phyloP scores from a whole-genome alignment of 768 basidiomycete species.

The Pulveroboletus frians region DNA sequence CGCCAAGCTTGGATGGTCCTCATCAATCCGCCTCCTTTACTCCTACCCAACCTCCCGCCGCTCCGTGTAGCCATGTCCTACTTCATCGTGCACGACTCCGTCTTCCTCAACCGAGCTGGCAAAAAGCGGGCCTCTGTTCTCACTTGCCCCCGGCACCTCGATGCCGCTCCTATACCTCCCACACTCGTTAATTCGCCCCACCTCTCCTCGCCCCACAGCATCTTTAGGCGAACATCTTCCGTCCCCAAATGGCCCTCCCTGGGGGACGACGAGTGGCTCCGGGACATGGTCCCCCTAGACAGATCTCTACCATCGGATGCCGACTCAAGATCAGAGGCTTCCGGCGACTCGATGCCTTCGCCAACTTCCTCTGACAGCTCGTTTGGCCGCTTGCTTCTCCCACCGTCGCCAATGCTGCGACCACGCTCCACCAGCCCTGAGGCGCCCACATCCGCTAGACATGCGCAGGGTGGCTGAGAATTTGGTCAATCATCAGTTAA shows the following conservation, averaged over 20 bases:
- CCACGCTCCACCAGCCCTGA: constrained; percentile 20
- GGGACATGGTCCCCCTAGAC: constrained; percentile 52
- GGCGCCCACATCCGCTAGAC: constrained; percentile 11
- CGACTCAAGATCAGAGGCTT: constrained; percentile 17
- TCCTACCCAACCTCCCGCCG: background rate
- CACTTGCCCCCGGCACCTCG: constrained; percentile 20
- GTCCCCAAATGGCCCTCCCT: constrained; percentile 39
- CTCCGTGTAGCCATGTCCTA: constrained; percentile 8
- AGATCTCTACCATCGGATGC: constrained; percentile 4
- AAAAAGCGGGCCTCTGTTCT: constrained; percentile 20
- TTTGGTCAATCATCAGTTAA: constrained; percentile 13
- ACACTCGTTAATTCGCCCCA: constrained; percentile 52
- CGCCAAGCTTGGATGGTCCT: background rate
- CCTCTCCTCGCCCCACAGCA: constrained; percentile 45
- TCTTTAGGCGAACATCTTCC: constrained; percentile 39
- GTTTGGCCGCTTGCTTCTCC: constrained; percentile 3
- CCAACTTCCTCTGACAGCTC: constrained; percentile 24
- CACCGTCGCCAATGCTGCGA: constrained; percentile 22
- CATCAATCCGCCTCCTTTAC: constrained; percentile 6
- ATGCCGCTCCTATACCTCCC: constrained; percentile 51
- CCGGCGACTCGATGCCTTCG: constrained; percentile 9
- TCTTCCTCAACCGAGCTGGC: background rate
- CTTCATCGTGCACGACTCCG: constrained; percentile 11
- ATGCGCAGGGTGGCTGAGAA: constrained; percentile 6
- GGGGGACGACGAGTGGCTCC: constrained; percentile 56